phyloP scores from a whole-genome alignment of 1,284 basidiomycete species.

The Afroboletus lepidellus region DNA sequence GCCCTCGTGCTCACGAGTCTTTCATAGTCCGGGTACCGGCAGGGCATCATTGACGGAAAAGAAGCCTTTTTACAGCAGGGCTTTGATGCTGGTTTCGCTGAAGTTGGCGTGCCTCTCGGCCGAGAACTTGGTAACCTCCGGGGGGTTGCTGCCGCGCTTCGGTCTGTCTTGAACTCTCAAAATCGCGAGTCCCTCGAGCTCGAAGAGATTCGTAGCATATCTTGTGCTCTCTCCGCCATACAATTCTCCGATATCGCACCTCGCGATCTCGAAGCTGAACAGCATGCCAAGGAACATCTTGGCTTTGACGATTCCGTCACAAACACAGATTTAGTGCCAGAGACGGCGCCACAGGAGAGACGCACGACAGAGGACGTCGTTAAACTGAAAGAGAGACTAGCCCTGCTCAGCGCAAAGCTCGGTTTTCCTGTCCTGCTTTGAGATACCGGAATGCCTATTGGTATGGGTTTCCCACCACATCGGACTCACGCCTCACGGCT shows the following conservation, averaged over 20 bases:
- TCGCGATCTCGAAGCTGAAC: slow-evolving; percentile 68
- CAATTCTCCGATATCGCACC: slow-evolving; percentile 67
- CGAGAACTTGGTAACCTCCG: slow-evolving; percentile 69
- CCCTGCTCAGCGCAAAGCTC: slow-evolving; percentile 34
- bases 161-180: slow-evolving; percentile 47
- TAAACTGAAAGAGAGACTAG: slow-evolving; percentile 41
- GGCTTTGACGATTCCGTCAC: slow-evolving; percentile 36
- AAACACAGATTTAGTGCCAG: slow-evolving; percentile 43
- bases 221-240: slow-evolving; percentile 51
- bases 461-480: not conserved
- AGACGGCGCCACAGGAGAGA: slow-evolving; percentile 29
- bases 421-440: slow-evolving; percentile 31
- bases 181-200: slow-evolving; percentile 16
- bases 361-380: slow-evolving; percentile 43
- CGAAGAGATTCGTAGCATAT: slow-evolving; percentile 52
- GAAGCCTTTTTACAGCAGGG: slow-evolving; percentile 76
- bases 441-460: not conserved
- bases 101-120: slow-evolving; percentile 71
- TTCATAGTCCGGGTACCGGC: slow-evolving; percentile 77
- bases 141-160: slow-evolving; percentile 60
- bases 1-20: not conserved
- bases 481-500: not conserved
- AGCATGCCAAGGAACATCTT: slow-evolving; percentile 66
- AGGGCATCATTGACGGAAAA: slow-evolving; percentile 85
- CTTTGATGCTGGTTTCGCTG: slow-evolving; percentile 77